Percentiles rank a stretch among this genome's conserved stretches.
Conservation (phyloP, 1,284 basidiomycete genomes). For the Boletus sp. region DNA sequence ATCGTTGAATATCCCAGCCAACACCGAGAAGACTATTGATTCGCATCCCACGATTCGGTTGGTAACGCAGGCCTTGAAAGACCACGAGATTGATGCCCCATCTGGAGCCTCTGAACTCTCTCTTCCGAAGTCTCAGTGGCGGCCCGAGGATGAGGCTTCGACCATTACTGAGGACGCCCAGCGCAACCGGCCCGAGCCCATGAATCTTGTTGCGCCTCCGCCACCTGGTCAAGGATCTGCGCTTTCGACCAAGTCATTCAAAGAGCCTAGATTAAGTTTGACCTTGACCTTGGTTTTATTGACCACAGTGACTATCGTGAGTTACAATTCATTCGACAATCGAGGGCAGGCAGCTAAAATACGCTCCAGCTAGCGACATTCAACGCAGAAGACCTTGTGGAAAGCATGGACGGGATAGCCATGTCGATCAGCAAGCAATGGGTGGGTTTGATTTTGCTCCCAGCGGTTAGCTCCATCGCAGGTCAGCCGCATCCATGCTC, state of each 20-base stretch:
- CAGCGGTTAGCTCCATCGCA: conserved; percentile 83
- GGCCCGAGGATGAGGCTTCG: conserved; percentile 18
- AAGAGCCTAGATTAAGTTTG: conserved; percentile 58
- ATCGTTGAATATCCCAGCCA: conserved; percentile 5
- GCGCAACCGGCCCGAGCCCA: conserved; percentile 14
- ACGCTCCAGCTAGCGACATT: conserved; percentile 59
- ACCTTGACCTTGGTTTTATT: conserved; percentile 56
- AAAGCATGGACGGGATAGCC: conserved; percentile 67
- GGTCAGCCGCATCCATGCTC: conserved; percentile 36
- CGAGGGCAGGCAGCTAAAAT: conserved; percentile 12
- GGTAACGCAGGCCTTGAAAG: conserved; percentile 16
- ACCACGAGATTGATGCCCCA: neutral
- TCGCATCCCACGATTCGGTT: conserved; percentile 23
- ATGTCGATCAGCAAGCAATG: conserved; percentile 69
- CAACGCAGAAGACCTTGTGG: conserved; percentile 85
- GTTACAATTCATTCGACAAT: conserved; percentile 23
- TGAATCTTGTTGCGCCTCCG: conserved; percentile 25
- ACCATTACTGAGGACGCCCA: conserved; percentile 3
- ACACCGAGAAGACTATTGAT: conserved; percentile 7
- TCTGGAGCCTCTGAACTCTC: conserved; percentile 3
- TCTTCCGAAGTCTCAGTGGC: conserved; percentile 11
- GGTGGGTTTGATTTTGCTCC: conserved; percentile 82
- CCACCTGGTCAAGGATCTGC: conserved; percentile 18
- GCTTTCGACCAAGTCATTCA: conserved; percentile 22
- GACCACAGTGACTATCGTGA: conserved; percentile 59